These are phyloP conservation scores for Exidia glandulosa DNA, from an alignment of 768 basidiomycete species.

Conservation along the genomic window DNA sequence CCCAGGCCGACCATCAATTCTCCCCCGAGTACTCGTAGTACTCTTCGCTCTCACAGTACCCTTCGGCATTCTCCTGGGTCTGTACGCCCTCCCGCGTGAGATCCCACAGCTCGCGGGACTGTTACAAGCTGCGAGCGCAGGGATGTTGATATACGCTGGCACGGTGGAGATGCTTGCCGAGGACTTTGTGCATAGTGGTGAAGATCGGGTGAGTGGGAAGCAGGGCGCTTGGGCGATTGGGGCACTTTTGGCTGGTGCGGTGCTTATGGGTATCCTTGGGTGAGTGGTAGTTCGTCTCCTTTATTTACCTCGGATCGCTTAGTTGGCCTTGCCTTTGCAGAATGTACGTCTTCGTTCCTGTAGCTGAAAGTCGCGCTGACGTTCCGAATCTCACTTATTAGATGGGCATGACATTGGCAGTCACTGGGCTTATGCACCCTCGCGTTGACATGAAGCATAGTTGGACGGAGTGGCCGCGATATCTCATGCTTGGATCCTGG, in stretches of 20 bases:
- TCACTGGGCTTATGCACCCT: too few relatives aligned
- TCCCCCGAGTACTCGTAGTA: constrained; percentile 12
- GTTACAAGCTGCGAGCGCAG: constrained; percentile 73
- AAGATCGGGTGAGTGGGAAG: background rate
- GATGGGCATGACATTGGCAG: too few relatives aligned
- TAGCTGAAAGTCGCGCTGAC: too few relatives aligned
- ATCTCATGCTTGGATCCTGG: too few relatives aligned
- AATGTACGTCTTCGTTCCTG: too few relatives aligned
- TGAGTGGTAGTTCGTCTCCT: too few relatives aligned
- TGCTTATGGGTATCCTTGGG: background rate
- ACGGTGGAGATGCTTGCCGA: constrained; percentile 83
- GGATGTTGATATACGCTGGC: constrained; percentile 74
- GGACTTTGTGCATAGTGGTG: constrained; percentile 45
- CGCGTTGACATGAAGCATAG: too few relatives aligned
- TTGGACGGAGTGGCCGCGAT: too few relatives aligned
- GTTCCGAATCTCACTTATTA: too few relatives aligned
- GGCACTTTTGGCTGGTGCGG: background rate
- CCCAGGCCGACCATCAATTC: constrained; percentile 3
- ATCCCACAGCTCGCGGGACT: constrained; percentile 40
- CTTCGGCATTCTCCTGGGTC: constrained; percentile 50
- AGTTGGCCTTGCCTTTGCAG: too few relatives aligned
- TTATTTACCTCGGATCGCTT: too few relatives aligned
- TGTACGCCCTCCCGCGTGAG: constrained; percentile 30
- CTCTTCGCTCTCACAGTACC: constrained; percentile 57
- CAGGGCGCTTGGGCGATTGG: background rate